Evolutionary conservation across 345 rosid species (phyloP), one percentile per base, ranked within the genome.

Genomic region (Eucalyptus decipiens): DNA sequence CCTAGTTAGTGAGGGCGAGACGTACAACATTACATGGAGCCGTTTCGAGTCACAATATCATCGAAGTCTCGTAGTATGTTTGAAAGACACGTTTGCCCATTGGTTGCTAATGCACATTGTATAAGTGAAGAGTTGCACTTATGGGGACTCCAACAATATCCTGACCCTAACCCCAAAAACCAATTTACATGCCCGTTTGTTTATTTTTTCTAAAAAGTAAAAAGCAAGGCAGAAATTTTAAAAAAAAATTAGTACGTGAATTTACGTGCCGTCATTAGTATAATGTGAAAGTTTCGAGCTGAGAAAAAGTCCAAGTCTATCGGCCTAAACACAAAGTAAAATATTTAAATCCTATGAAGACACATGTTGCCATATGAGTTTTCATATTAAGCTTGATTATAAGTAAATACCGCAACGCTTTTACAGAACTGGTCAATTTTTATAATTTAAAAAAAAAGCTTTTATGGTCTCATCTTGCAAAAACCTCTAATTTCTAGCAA

Each of bases 261-360:
- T n/a, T 65, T 65, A n/a, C 18, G 1, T 4, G 76, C 17, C 6
- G 8, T 30, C 32, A 62, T 62, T 62, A 6, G 19, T 65, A 65
- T 65, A 65, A 4, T 65, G 21, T 65, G 37, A 65, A 65, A 15
- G 37, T 32, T n/a, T n/a, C 5, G 37, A 7, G 37, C 76, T n/a
- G 0, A 65, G 34, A 65, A n/a, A 65, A 4, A 30, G 18, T 30
- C 3, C 19, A n/a, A 0, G 16, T n/a, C 37, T 2, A 0, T 14
- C 37, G 37, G 32, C 8, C 76, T 65, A 65, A 65, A 65, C 76
- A n/a, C 32, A 62, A 62, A n/a, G 37, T n/a, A 30, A 65, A n/a
- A 15, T 15, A 7, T n/a, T n/a, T 65, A n/a, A 65, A 65, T n/a
- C 18, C 37, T 65, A n/a, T 65, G 76, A 1, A 65, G 76, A 65